A percentile compares a stretch with the other conserved stretches of the same genome.
These are phyloP conservation scores for Persicaria tinctoria DNA, from an alignment of 148 eudicot genomes.

Conservation along the genomic window DNA sequence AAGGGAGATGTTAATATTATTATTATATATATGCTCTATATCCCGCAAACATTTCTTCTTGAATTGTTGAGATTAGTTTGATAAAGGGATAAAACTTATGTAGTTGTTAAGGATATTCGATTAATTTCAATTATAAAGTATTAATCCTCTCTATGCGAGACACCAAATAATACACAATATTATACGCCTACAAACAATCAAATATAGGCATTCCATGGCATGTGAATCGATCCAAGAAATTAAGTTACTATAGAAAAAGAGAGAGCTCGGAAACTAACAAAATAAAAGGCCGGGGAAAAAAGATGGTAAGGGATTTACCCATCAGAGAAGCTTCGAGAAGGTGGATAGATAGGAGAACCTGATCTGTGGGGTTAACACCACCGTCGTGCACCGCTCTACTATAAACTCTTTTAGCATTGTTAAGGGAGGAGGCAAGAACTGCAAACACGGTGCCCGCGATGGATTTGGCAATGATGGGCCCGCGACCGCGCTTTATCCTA, in stretches of 20 bases:
- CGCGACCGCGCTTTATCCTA: constrained; percentile 60
- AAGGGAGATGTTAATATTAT: too few species aligned
- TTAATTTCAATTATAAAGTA: too few species aligned
- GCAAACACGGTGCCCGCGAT: constrained; percentile 43
- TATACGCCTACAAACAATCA: too few species aligned
- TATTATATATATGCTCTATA: too few species aligned
- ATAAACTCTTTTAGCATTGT: constrained; percentile 31
- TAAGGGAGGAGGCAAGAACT: constrained; percentile 41
- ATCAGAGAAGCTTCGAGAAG: constrained; percentile 80
- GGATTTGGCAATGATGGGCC: constrained; percentile 63
- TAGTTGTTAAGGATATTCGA: too few species aligned
- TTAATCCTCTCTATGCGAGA: too few species aligned
- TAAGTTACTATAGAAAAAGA: background rate
- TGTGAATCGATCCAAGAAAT: background rate
- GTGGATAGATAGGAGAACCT: constrained; percentile 43
- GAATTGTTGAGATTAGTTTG: too few species aligned
- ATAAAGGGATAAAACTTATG: too few species aligned
- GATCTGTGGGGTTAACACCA: constrained; percentile 62
- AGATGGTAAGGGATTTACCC: constrained; percentile 33
- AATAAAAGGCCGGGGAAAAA: background rate
- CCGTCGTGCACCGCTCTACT: constrained; percentile 36
- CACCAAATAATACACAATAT: too few species aligned
- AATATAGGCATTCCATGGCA: too few species aligned
- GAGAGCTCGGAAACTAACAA: background rate
- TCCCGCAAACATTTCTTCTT: too few species aligned